Conservation (phyloP, 1,284 basidiomycete species). For the Meira nashicola region DNA sequence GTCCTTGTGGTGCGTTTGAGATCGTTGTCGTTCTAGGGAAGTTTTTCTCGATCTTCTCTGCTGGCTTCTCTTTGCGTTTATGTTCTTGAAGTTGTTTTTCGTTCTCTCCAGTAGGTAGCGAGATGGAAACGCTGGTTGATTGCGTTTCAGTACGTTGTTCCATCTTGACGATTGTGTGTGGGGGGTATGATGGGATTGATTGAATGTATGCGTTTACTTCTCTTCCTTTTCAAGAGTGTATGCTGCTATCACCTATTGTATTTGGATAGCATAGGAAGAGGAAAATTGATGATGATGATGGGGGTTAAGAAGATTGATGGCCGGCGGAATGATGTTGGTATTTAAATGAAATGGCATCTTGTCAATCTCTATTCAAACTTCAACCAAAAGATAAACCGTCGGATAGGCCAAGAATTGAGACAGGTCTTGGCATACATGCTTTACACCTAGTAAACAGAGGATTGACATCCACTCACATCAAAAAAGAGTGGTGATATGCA, state of each 20-base stretch:
- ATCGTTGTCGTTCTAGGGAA: slow-evolving; percentile 4
- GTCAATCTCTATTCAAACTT: background rate
- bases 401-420: background rate
- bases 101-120: background rate
- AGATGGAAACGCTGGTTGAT: background rate
- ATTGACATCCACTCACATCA: background rate
- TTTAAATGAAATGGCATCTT: background rate
- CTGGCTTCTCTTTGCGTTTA: background rate
- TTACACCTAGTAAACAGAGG: background rate
- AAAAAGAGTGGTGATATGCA: background rate
- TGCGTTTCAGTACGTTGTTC: slow-evolving; percentile 5
- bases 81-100: background rate
- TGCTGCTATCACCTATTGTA: background rate
- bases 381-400: background rate
- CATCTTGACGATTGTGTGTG: background rate
- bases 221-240: background rate
- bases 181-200: too few species aligned
- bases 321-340: background rate
- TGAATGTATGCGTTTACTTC: too few species aligned
- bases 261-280: background rate
- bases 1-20: slow-evolving; percentile 14
- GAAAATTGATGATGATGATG: background rate
- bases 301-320: background rate
- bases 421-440: background rate
- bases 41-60: background rate